Evolutionary conservation across 208 protist genomes (phyloP).

Genomic region (Trypanosomatidae sp.): DNA sequence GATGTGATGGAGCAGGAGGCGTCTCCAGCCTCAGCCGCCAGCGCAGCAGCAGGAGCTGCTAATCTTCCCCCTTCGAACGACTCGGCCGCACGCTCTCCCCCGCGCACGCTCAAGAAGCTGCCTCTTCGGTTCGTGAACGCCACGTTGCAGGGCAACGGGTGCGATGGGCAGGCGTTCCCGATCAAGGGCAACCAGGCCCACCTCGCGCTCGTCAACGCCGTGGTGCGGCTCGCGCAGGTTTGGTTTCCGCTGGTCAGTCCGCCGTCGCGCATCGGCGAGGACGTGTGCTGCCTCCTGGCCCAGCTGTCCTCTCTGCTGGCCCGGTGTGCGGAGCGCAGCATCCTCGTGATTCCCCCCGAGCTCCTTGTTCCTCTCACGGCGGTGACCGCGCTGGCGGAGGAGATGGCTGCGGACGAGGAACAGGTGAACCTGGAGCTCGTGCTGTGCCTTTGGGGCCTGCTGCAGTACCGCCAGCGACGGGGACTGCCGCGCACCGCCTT

Average conservation of each 20-base stretch:
- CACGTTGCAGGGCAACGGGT: constrained; percentile 35
- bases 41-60: not conserved
- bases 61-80: no score
- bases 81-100: not conserved
- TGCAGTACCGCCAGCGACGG: constrained; percentile 25
- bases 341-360: constrained; percentile 19
- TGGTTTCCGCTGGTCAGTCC: constrained; percentile 20
- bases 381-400: constrained; percentile 26
- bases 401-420: constrained; percentile 20
- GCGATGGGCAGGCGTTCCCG: constrained; percentile 4
- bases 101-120: constrained; percentile 20
- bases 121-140: constrained; percentile 72
- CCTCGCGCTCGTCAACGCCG: constrained; percentile 19
- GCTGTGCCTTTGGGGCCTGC: constrained; percentile 29
- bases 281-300: constrained; percentile 30
- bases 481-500: constrained; percentile 12
- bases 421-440: constrained; percentile 26
- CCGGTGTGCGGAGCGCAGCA: constrained; percentile 39
- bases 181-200: constrained; percentile 12
- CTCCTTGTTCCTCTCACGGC: constrained; percentile 22
- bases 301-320: constrained; percentile 57
- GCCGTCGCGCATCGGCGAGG: constrained; percentile 7
- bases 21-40: not conserved
- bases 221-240: constrained; percentile 20
- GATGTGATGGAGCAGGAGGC: constrained; percentile 59